phyloP scores from a whole-genome alignment of 2,329 filamentous ascomycete species.

The Phyllosticta paracitricarpa region DNA sequence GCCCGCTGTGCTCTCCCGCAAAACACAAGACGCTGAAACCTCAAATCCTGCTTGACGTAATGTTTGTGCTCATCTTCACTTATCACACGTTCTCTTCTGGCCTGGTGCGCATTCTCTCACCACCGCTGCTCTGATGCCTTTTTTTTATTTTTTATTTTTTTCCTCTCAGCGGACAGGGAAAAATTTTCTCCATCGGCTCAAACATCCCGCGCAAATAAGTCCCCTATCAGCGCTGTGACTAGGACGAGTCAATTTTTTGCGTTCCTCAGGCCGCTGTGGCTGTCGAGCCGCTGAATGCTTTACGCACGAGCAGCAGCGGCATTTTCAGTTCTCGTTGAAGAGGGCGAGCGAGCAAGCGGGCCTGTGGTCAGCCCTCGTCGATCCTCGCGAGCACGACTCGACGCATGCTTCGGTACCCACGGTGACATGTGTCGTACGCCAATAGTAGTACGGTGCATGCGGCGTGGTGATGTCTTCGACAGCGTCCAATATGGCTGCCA shows the following conservation, averaged over 20 bases:
- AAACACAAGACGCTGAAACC: background rate
- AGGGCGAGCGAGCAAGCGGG: no score
- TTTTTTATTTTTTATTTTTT: no score
- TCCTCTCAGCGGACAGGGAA: background rate
- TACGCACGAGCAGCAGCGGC: no score
- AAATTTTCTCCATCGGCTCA: background rate
- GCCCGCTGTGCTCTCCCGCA: background rate
- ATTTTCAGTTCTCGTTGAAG: no score
- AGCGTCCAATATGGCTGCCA: no score
- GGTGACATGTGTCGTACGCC: no score
- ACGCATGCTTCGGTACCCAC: no score
- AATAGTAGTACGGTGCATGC: no score
- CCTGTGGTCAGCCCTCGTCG: no score
- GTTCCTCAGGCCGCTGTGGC: background rate
- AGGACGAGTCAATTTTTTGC: background rate
- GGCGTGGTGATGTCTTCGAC: no score
- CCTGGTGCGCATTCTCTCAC: background rate
- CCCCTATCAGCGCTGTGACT: background rate
- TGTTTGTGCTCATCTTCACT: background rate
- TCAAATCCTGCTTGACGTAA: background rate
- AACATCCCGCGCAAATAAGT: background rate
- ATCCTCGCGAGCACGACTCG: no score
- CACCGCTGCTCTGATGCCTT: background rate
- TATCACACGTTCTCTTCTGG: background rate
- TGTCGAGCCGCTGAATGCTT: no score